Conservation (phyloP, 2,329 filamentous ascomycete species). For the Xylaria digitata region DNA sequence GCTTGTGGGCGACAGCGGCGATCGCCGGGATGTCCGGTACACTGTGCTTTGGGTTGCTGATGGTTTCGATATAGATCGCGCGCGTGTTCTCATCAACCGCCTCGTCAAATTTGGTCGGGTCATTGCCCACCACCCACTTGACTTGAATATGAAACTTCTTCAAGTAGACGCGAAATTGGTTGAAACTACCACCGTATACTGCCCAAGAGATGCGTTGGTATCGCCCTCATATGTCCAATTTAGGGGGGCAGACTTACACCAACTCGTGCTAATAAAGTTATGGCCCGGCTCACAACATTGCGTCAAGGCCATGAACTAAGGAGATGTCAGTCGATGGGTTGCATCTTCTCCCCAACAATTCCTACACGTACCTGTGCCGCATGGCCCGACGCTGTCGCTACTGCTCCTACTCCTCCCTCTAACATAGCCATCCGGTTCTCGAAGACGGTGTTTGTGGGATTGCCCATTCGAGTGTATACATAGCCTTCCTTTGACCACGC, state of each 20-base stretch:
- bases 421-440: slow-evolving; percentile 54
- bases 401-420: slow-evolving; percentile 53
- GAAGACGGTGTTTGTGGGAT: slow-evolving; percentile 54
- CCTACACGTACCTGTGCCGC: slow-evolving; percentile 47
- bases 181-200: slow-evolving; percentile 54
- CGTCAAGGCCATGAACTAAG: slow-evolving; percentile 53
- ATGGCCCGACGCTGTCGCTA: slow-evolving; percentile 54
- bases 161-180: slow-evolving; percentile 54
- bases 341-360: slow-evolving; percentile 9
- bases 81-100: slow-evolving; percentile 50
- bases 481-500: slow-evolving; percentile 54
- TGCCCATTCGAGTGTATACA: slow-evolving; percentile 54
- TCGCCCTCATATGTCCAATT: background rate
- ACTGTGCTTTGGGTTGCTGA: slow-evolving; percentile 50
- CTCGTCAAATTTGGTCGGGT: slow-evolving; percentile 48
- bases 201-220: slow-evolving; percentile 28
- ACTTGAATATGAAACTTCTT: slow-evolving; percentile 53
- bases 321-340: slow-evolving; percentile 25
- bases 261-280: slow-evolving; percentile 53
- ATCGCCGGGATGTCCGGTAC: slow-evolving; percentile 76
- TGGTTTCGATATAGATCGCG: slow-evolving; percentile 50
- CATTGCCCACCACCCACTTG: slow-evolving; percentile 52
- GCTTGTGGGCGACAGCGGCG: slow-evolving; percentile 66
- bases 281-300: slow-evolving; percentile 52
- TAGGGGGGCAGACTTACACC: slow-evolving; percentile 42